These are phyloP conservation scores for Schwanniomyces sp. DNA, from an alignment of 805 yeast species.

Conservation along the genomic window DNA sequence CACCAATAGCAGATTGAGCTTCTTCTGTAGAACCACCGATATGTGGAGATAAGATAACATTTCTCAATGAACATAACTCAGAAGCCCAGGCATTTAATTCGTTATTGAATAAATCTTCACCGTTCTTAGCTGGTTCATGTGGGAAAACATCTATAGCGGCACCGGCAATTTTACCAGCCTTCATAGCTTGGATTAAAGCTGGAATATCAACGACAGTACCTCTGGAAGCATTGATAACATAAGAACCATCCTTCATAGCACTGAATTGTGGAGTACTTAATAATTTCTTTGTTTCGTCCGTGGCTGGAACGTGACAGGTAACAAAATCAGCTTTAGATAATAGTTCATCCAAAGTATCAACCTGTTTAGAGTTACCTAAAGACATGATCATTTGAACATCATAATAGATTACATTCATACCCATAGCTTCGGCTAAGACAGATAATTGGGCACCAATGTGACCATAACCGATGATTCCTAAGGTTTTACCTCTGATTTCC, in stretches of 20 bases:
- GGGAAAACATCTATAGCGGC: constrained; percentile 97
- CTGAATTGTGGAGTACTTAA: constrained; percentile 88
- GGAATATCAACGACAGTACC: constrained; percentile 98
- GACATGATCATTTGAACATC: constrained; percentile 94
- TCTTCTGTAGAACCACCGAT: constrained; percentile 99
- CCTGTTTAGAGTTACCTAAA: constrained; percentile 95
- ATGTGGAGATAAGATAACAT: constrained; percentile 92
- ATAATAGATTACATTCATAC: constrained; percentile 93
- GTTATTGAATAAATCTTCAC: constrained; percentile 73
- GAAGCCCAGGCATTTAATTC: constrained; percentile 79
- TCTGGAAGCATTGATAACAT: constrained; percentile 93
- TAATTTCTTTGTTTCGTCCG: constrained; percentile 88
- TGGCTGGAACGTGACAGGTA: constrained; percentile 91
- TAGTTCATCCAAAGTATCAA: constrained; percentile 77
- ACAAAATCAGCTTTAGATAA: constrained; percentile 83
- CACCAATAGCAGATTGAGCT: constrained; percentile 96
- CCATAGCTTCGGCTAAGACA: constrained; percentile 95
- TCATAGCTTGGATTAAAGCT: constrained; percentile 87
- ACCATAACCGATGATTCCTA: constrained; percentile 97
- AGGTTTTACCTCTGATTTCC: constrained; percentile 98
- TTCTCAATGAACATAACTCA: constrained; percentile 78
- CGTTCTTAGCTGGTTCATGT: constrained; percentile 95
- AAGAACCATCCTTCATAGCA: constrained; percentile 95
- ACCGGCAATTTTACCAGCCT: constrained; percentile 92
- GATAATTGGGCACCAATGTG: constrained; percentile 97